These are phyloP conservation scores for Coemansia sp. DNA, from an alignment of 192 early-diverging fungal genomes.

Conservation along the genomic window DNA sequence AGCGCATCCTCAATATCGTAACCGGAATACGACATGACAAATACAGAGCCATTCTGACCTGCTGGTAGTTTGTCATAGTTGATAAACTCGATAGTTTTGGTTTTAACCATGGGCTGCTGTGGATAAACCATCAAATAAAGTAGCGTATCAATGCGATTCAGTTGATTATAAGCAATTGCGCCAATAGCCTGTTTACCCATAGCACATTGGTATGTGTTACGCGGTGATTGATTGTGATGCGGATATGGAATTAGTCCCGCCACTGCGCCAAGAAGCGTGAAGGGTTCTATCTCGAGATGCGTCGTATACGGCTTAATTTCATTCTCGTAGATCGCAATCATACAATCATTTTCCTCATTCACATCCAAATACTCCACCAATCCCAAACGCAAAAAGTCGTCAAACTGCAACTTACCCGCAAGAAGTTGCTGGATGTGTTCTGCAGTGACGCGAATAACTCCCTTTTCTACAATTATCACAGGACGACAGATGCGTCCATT, in stretches of 20 bases:
- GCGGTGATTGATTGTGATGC: slow-evolving; percentile 97
- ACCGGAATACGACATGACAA: slow-evolving; percentile 95
- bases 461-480: slow-evolving; percentile 90
- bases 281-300: slow-evolving; percentile 95
- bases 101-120: slow-evolving; percentile 97
- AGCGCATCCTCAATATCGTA: slow-evolving; percentile 99
- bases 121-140: slow-evolving; percentile 96
- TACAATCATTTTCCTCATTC: slow-evolving; percentile 96
- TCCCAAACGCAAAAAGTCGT: slow-evolving; percentile 87
- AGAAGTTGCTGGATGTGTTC: slow-evolving; percentile 65
- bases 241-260: slow-evolving; percentile 98
- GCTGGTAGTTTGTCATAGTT: slow-evolving; percentile 91
- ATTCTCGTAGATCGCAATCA: slow-evolving; percentile 85
- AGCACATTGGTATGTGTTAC: slow-evolving; percentile 98
- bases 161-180: slow-evolving; percentile 92
- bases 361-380: slow-evolving; percentile 95
- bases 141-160: slow-evolving; percentile 91
- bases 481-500: slow-evolving; percentile 96
- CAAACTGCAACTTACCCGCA: slow-evolving; percentile 67
- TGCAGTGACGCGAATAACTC: slow-evolving; percentile 62
- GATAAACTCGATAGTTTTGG: slow-evolving; percentile 96
- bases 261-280: slow-evolving; percentile 92
- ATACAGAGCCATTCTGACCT: slow-evolving; percentile 88
- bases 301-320: slow-evolving; percentile 86
- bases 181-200: slow-evolving; percentile 99